Percentiles rank a stretch among this genome's conserved stretches.
These are phyloP conservation scores for Ophiocordyceps australis DNA, from an alignment of 2,329 filamentous ascomycete species.

Conservation along the genomic window DNA sequence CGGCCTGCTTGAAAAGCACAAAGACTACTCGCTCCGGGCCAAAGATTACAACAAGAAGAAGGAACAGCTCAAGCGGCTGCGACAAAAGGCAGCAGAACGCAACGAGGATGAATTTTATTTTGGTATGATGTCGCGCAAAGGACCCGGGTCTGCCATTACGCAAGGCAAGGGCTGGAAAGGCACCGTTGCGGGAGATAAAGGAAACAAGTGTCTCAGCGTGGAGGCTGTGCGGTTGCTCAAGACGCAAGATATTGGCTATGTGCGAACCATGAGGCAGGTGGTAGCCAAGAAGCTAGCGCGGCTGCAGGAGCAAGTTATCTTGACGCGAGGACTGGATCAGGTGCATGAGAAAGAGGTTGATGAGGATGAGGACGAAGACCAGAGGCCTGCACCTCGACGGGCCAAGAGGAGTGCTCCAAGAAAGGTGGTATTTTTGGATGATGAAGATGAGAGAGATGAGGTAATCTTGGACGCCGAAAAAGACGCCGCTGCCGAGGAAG, in stretches of 20 bases:
- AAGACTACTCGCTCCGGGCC: conserved; percentile 52
- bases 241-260: conserved; percentile 49
- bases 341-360: conserved; percentile 16
- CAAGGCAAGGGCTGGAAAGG: conserved; percentile 34
- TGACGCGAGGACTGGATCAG: conserved; percentile 18
- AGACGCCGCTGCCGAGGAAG: conserved; percentile 8
- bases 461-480: conserved; percentile 10
- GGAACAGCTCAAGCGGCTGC: conserved; percentile 36
- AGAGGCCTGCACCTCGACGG: conserved; percentile 12
- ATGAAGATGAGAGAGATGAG: conserved; percentile 16
- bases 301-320: conserved; percentile 34
- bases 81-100: conserved; percentile 42
- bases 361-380: conserved; percentile 12
- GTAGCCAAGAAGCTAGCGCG: conserved; percentile 35
- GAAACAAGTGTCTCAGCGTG: conserved; percentile 33
- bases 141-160: conserved; percentile 29
- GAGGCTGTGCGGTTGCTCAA: conserved; percentile 46
- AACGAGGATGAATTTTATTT: conserved; percentile 62
- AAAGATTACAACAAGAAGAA: conserved; percentile 51
- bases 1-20: conserved; percentile 91
- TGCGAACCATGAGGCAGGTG: conserved; percentile 43
- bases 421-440: conserved; percentile 34
- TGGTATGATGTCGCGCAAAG: conserved; percentile 46
- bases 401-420: conserved; percentile 14
- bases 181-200: conserved; percentile 37